Base-by-base conservation (phyloP, 495 filamentous ascomycete genomes). In the Chaetomidium leptoderma region DNA sequence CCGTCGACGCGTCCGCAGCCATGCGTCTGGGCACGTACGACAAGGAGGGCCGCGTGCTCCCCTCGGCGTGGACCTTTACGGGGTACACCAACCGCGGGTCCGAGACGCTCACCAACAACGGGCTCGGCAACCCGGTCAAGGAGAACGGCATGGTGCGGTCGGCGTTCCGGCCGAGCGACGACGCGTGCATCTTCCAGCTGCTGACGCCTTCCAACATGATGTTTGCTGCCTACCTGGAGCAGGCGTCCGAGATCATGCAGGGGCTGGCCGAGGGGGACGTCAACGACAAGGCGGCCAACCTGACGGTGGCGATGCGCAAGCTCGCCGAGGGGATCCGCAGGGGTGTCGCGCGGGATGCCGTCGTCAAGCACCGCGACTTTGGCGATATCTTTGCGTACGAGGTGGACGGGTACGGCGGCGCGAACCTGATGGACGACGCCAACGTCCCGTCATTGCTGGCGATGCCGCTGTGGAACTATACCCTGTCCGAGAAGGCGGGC, bases 151-250 rank as follows among this genome's bases (percentile, higher is more conserved):
- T 86, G 68, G 78, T 86, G 3, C 74, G 84, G 13, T 81, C 79
- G 14, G 81, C 81, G 1, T 86, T 87, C 72, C 74, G 84, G 5
- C 84, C 84, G 0, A 83, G 79, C 30, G 83, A 85, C 61, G 83
- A 86, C 65, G 65, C 77, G 0, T 81, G 80, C 29, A 80, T 83
- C 59, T 84, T 73, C 60, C 80, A 85, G 66, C 73, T 82, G 33
- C 70, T 82, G 40, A 80, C 83, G 32, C 83, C 83, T 0, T 74
- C 76, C 51, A 86, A 86, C 65, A 84, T 85, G 82, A 86, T 86
- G 83, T 81, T 84, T 50, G 76, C 82, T 11, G 65, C 73, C 9
- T 84, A 82, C 57, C 76, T 87, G 35, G 74, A 78, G 45, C 72
- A 75, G 11, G 76, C 78, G 4, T 73, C 78, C 0, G 57, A 66